Conservation (phyloP, 129 eudicot species). For the Tanacetum coccineum region DNA sequence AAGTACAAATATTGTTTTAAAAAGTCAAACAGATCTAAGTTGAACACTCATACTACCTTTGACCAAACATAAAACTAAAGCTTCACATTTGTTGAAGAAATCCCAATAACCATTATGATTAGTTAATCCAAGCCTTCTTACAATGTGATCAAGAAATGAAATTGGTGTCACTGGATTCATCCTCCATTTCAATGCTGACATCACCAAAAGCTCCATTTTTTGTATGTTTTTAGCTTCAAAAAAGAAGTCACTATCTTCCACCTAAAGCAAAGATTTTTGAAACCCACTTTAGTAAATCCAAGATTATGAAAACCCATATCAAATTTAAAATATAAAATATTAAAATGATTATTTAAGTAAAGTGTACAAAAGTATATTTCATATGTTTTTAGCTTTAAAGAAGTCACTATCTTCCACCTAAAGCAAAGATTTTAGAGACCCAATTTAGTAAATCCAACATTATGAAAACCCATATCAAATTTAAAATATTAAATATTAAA, state of each 20-base stretch:
- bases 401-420: too few species aligned
- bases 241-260: slow-evolving; percentile 43
- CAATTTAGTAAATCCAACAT: too few species aligned
- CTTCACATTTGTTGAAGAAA: slow-evolving; percentile 66
- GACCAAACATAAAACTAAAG: slow-evolving; percentile 45
- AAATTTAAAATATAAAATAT: not conserved
- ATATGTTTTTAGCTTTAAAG: too few species aligned
- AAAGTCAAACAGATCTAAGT: slow-evolving; percentile 25
- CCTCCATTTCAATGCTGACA: slow-evolving; percentile 81
- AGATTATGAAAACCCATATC: slow-evolving; percentile 7
- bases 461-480: too few species aligned
- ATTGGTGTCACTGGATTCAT: slow-evolving; percentile 92
- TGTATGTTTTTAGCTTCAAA: slow-evolving; percentile 77
- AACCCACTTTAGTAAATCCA: too few species aligned
- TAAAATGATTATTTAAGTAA: not conserved
- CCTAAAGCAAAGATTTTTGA: slow-evolving; percentile 36
- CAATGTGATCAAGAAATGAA: slow-evolving; percentile 81
- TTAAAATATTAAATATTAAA: too few species aligned
- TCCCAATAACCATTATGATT: slow-evolving; percentile 49
- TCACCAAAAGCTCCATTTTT: slow-evolving; percentile 85
- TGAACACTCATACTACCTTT: slow-evolving; percentile 45
- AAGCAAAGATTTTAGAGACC: too few species aligned
- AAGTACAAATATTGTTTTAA: not conserved
- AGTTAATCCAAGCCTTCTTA: slow-evolving; percentile 78
- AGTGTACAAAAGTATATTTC: too few species aligned